Evolutionary conservation across 179 eudicot genomes (phyloP).

Genomic region (Carnegiea gigantea): DNA sequence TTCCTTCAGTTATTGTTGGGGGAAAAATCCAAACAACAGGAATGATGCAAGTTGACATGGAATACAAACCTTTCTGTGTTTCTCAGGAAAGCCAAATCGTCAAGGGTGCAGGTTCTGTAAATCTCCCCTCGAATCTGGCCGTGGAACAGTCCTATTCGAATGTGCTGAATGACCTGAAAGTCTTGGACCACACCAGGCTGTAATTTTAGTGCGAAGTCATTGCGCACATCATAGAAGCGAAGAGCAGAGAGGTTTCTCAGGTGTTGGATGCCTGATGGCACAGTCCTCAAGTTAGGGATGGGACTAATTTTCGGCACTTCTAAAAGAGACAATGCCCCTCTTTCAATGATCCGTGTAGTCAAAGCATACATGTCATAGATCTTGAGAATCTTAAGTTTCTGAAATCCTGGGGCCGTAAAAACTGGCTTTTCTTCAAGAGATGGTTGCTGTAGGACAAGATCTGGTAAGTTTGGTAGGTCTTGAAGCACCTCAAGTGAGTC

Average conservation of each 20-base stretch:
- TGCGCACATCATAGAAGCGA: neutral
- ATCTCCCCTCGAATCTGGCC: slow-evolving; percentile 16
- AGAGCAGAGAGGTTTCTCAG: slow-evolving; percentile 9
- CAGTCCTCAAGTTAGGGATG: slow-evolving; percentile 8
- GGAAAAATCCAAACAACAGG: neutral
- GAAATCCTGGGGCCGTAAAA: slow-evolving; percentile 9
- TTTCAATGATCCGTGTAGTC: slow-evolving; percentile 16
- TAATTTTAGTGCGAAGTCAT: slow-evolving; percentile 9
- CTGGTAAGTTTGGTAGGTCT: slow-evolving; percentile 24
- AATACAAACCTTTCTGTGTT: slow-evolving; percentile 1
- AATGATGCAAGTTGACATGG: neutral
- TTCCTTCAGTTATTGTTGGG: neutral
- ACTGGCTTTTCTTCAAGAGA: neutral
- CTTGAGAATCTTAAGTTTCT: slow-evolving; percentile 14
- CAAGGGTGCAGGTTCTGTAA: slow-evolving; percentile 12
- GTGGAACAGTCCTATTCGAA: slow-evolving; percentile 13
- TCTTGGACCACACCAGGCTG: slow-evolving; percentile 7
- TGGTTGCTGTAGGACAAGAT: slow-evolving; percentile 17
- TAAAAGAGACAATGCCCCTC: slow-evolving; percentile 23
- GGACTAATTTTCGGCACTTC: slow-evolving; percentile 2
- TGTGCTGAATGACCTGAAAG: slow-evolving; percentile 14
- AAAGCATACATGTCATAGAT: slow-evolving; percentile 1
- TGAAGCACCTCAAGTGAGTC: slow-evolving; percentile 15
- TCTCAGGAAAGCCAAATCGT: neutral
- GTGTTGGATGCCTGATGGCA: slow-evolving; percentile 20